Evolutionary conservation across 148 eudicot species (phyloP).

Genomic region (Pouteria glomerata): DNA sequence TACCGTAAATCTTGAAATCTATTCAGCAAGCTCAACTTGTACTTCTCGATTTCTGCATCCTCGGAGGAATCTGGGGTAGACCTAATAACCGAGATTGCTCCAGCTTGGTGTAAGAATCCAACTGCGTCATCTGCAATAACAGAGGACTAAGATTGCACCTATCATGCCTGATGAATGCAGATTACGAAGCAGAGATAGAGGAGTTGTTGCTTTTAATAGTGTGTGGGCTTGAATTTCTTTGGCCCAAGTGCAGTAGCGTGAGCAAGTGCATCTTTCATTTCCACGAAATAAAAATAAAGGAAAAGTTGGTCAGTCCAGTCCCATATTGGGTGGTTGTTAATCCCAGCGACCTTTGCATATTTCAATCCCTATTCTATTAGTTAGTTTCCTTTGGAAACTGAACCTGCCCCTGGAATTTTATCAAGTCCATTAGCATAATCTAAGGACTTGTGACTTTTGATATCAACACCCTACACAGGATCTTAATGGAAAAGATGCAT

Average conservation of each 20-base stretch:
- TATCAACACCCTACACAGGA: not conserved
- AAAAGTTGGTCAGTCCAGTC: not conserved
- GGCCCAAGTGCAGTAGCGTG: not conserved
- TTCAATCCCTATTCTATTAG: not conserved
- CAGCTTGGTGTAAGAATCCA: slow-evolving; percentile 54
- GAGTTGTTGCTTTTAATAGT: not conserved
- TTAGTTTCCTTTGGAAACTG: not conserved
- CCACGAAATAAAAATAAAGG: not conserved
- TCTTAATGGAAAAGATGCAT: not conserved
- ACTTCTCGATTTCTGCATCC: slow-evolving; percentile 48
- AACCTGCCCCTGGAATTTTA: not conserved
- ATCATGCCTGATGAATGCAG: not conserved
- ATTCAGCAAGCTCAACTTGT: slow-evolving; percentile 52
- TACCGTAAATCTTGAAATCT: slow-evolving; percentile 49
- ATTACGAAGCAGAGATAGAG: not conserved
- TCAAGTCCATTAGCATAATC: not conserved
- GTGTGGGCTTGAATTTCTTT: not conserved
- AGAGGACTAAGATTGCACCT: not conserved
- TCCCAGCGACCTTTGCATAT: not conserved
- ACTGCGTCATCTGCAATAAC: slow-evolving; percentile 57
- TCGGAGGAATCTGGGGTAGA: slow-evolving; percentile 47
- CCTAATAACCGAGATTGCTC: slow-evolving; percentile 54
- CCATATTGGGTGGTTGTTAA: not conserved
- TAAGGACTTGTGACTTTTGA: not conserved
- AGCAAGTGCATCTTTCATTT: not conserved